A percentile compares a stretch with the other conserved stretches of the same genome.
phyloP scores from a whole-genome alignment of 352 stramenopile genomes.

The Globisporangium barbulae region DNA sequence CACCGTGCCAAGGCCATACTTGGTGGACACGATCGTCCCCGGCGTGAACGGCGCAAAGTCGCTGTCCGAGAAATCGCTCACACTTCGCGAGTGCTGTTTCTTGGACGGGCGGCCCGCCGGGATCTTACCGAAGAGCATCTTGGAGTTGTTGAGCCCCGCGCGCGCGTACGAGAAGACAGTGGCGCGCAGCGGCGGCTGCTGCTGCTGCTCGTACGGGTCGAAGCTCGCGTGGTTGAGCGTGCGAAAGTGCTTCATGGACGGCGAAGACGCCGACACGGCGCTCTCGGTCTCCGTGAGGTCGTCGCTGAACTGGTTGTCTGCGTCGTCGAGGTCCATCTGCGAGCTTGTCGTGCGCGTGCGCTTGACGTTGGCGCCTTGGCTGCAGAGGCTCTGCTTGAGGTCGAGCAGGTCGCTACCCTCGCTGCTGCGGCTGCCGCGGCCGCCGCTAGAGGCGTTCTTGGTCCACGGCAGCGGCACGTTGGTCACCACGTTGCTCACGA shows the following conservation, averaged over 20 bases:
- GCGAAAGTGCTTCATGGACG: conserved; percentile 24
- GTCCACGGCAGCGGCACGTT: conserved; percentile 12
- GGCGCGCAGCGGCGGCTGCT: conserved; percentile 20
- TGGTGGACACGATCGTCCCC: conserved; percentile 51
- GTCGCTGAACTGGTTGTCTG: conserved; percentile 36
- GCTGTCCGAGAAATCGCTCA: conserved; percentile 41
- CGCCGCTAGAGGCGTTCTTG: neutral
- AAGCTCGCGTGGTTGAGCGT: conserved; percentile 17
- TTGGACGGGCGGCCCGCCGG: conserved; percentile 7
- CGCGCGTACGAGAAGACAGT: conserved; percentile 56
- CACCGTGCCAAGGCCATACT: conserved; percentile 64
- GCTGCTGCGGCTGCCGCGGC: conserved; percentile 3
- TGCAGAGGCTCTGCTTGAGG: conserved; percentile 15
- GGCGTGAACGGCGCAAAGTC: conserved; percentile 35
- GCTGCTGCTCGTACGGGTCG: conserved; percentile 19
- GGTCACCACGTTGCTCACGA: conserved; percentile 20
- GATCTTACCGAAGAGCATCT: conserved; percentile 47
- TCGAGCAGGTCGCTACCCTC: conserved; percentile 7
- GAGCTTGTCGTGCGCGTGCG: conserved; percentile 41
- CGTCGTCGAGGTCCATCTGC: conserved; percentile 32
- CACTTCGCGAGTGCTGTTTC: conserved; percentile 33
- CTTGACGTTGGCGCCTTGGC: conserved; percentile 12
- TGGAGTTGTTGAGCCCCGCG: conserved; percentile 38
- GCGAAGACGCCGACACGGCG: conserved; percentile 32
- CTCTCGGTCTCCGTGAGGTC: conserved; percentile 63